A percentile compares a stretch with the other conserved stretches of the same genome.
Evolutionary conservation across 768 basidiomycete genomes (phyloP).

Genomic region (Rhodocollybia butyracea): DNA sequence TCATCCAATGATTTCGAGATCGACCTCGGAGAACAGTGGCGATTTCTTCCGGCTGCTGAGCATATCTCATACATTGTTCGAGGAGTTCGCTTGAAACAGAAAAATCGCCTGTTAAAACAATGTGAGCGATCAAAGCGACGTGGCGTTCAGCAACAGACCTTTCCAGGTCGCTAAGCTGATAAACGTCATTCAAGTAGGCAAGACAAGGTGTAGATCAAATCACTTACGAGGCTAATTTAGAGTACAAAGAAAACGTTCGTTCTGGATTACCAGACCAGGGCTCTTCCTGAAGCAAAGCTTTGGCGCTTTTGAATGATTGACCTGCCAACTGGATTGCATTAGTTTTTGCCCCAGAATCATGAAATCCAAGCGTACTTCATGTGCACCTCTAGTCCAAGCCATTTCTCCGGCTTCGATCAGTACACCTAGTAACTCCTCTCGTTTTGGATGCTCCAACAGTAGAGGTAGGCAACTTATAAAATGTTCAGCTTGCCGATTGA

Average conservation of each 20-base stretch:
- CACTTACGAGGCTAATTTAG: conserved; percentile 61
- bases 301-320: conserved; percentile 59
- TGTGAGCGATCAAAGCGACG: neutral
- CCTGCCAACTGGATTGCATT: conserved; percentile 46
- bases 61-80: conserved; percentile 49
- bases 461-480: conserved; percentile 54
- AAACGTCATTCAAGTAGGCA: neutral
- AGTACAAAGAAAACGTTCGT: conserved; percentile 50
- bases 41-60: conserved; percentile 49
- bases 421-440: conserved; percentile 57
- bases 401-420: conserved; percentile 69
- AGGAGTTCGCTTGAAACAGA: conserved; percentile 49
- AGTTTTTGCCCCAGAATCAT: neutral
- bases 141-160: conserved; percentile 30
- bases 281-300: conserved; percentile 47
- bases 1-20: conserved; percentile 62
- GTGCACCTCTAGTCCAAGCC: conserved; percentile 69
- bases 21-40: conserved; percentile 55
- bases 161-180: conserved; percentile 62
- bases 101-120: conserved; percentile 44
- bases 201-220: neutral
- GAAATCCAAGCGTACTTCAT: conserved; percentile 46
- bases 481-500: neutral
- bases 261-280: conserved; percentile 46
- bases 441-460: conserved; percentile 55